Conservation (phyloP, 2,329 filamentous ascomycete species). For the Aspergillus awamori region DNA sequence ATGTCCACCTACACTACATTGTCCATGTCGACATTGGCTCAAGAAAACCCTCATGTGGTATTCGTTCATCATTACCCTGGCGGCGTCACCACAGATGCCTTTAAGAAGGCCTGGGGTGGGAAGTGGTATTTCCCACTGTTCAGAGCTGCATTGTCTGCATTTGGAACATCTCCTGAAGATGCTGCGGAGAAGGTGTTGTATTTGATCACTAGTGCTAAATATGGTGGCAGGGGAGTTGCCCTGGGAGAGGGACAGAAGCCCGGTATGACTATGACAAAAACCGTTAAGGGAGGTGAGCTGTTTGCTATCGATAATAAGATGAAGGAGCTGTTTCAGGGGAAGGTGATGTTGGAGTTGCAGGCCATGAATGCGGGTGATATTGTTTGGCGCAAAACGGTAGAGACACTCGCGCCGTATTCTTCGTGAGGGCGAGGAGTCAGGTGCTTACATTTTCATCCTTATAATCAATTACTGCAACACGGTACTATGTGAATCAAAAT, state of each 20-base stretch:
- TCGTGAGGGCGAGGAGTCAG: neutral
- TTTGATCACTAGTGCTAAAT: slow-evolving; percentile 4
- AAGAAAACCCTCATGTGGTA: neutral
- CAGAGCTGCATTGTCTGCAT: neutral
- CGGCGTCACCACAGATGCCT: neutral
- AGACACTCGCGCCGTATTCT: slow-evolving; percentile 4
- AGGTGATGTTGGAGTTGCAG: neutral
- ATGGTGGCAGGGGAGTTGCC: slow-evolving; percentile 3
- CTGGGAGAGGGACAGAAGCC: neutral
- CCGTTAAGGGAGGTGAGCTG: neutral
- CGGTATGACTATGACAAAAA: neutral
- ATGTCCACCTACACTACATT: neutral
- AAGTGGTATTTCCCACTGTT: neutral
- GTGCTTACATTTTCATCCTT: too few relatives aligned
- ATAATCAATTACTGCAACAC: too few relatives aligned
- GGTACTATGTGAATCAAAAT: too few relatives aligned
- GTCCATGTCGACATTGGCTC: neutral
- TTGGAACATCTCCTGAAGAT: slow-evolving; percentile 2
- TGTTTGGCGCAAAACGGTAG: neutral
- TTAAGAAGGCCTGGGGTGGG: slow-evolving; percentile 8
- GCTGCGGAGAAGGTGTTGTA: slow-evolving; percentile 6
- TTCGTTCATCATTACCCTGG: slow-evolving; percentile 10
- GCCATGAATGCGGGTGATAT: neutral
- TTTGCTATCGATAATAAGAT: neutral
- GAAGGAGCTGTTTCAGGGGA: neutral